These are phyloP conservation scores for Schwanniomyces vanrijiae DNA, from an alignment of 805 yeast genomes.

Conservation along the genomic window DNA sequence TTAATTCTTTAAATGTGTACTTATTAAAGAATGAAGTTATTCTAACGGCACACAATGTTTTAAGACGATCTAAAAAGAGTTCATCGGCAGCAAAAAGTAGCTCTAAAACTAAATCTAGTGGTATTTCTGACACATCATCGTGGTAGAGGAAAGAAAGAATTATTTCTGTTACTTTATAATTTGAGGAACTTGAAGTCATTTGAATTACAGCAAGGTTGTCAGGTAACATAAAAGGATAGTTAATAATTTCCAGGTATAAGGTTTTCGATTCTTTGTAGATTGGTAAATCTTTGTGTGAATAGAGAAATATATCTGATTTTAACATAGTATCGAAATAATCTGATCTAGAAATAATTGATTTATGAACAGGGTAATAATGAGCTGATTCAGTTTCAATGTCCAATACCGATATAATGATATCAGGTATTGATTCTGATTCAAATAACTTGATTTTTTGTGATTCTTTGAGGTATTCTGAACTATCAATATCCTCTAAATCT, in stretches of 20 bases:
- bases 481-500: slow-evolving; percentile 31
- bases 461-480: slow-evolving; percentile 13
- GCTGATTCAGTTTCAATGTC: slow-evolving; percentile 24
- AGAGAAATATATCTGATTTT: slow-evolving; percentile 37
- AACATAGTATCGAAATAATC: slow-evolving; percentile 68
- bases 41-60: slow-evolving; percentile 59
- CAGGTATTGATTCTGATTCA: slow-evolving; percentile 37
- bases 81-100: slow-evolving; percentile 60
- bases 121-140: slow-evolving; percentile 53
- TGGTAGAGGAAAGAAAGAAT: slow-evolving; percentile 57
- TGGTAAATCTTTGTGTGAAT: slow-evolving; percentile 16
- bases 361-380: slow-evolving; percentile 60
- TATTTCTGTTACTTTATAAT: slow-evolving; percentile 43
- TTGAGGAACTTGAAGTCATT: slow-evolving; percentile 12
- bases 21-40: slow-evolving; percentile 32
- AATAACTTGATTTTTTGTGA: slow-evolving; percentile 23
- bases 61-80: slow-evolving; percentile 59
- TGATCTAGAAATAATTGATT: slow-evolving; percentile 58
- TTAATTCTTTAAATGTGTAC: slow-evolving; percentile 18
- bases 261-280: slow-evolving; percentile 4
- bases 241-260: slow-evolving; percentile 9
- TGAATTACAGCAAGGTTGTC: slow-evolving; percentile 14
- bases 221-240: slow-evolving; percentile 9
- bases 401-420: slow-evolving; percentile 43
- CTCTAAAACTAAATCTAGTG: slow-evolving; percentile 52